phyloP scores from a whole-genome alignment of 257 asterid species.

The Nicotiana undulata region DNA sequence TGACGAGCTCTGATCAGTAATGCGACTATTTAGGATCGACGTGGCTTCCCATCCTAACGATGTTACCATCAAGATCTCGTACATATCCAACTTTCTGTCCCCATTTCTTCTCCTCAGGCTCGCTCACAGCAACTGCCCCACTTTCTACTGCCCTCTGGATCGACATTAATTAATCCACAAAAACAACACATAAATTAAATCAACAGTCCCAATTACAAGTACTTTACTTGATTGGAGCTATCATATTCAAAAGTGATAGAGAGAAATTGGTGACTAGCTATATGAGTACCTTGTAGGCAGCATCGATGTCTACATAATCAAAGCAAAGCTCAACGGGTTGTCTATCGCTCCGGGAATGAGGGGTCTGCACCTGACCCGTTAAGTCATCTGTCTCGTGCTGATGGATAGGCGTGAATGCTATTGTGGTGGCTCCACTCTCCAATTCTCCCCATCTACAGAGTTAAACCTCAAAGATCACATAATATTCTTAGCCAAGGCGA shows the following conservation, averaged over 20 bases:
- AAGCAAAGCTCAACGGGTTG: constrained; percentile 73
- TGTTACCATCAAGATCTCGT: constrained; percentile 59
- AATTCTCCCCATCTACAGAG: constrained; percentile 74
- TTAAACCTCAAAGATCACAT: background rate
- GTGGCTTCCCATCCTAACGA: constrained; percentile 62
- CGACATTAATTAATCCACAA: background rate
- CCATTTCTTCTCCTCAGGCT: constrained; percentile 77
- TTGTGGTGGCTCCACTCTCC: constrained; percentile 75
- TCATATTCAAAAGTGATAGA: background rate
- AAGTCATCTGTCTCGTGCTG: constrained; percentile 80
- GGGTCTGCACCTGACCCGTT: constrained; percentile 51
- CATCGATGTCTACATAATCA: constrained; percentile 65
- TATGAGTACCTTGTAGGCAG: constrained; percentile 61
- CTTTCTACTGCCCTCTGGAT: constrained; percentile 73
- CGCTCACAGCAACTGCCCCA: constrained; percentile 65
- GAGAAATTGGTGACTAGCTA: too few relatives aligned
- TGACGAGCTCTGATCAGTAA: background rate
- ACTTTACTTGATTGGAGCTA: background rate
- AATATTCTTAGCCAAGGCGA: background rate
- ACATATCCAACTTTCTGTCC: constrained; percentile 94
- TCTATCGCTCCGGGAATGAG: constrained; percentile 27
- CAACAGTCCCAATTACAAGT: background rate
- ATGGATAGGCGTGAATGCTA: constrained; percentile 71
- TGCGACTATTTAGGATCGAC: constrained; percentile 11
- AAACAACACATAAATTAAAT: background rate